Conservation (phyloP, 192 early-diverging fungal species). For the Umbelopsis sp. region DNA sequence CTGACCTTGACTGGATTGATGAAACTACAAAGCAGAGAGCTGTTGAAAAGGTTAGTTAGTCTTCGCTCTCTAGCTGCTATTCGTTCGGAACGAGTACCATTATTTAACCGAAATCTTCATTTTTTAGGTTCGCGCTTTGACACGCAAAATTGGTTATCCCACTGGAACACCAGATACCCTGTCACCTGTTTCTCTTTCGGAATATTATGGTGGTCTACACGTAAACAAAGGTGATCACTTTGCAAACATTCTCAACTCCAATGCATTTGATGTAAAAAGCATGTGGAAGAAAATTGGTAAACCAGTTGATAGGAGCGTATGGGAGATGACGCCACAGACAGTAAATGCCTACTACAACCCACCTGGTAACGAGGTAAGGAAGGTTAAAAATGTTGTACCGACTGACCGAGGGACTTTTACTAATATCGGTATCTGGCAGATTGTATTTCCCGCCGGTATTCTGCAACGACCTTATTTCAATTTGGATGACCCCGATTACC, state of each 20-base stretch:
- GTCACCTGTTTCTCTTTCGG: conserved; percentile 41
- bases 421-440: conserved; percentile 20
- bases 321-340: conserved; percentile 50
- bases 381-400: background rate
- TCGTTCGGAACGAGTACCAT: background rate
- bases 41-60: conserved; percentile 34
- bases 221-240: conserved; percentile 41
- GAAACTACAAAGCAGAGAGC: conserved; percentile 39
- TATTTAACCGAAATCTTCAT: conserved; percentile 3
- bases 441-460: conserved; percentile 58
- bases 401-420: background rate
- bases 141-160: conserved; percentile 51
- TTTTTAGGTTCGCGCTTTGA: conserved; percentile 42
- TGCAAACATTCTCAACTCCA: conserved; percentile 36
- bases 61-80: too few relatives aligned
- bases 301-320: conserved; percentile 32
- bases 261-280: conserved; percentile 14
- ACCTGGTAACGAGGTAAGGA: conserved; percentile 40
- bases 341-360: conserved; percentile 60
- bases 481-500: conserved; percentile 46
- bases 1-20: conserved; percentile 50
- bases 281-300: conserved; percentile 35
- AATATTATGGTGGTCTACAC: conserved; percentile 38
- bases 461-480: conserved; percentile 56
- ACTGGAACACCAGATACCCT: conserved; percentile 35